Conservation (phyloP, 1,284 basidiomycete genomes). For the Ganoderma lingzhi region DNA sequence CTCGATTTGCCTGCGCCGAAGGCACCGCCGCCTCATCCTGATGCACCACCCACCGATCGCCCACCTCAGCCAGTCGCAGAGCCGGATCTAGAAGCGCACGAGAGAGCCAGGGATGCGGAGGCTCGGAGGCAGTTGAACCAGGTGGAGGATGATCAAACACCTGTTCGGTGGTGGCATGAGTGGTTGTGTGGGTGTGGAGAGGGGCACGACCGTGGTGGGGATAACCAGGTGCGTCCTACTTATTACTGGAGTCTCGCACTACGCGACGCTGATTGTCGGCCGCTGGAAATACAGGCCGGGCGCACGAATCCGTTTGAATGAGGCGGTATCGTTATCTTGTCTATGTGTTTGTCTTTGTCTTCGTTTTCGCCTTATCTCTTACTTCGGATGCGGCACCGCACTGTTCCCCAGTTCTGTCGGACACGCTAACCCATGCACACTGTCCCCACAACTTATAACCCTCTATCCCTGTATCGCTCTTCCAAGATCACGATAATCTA, state of each 20-base stretch:
- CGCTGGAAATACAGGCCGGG: constrained; percentile 58
- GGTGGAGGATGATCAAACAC: constrained; percentile 16
- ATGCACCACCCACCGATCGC: constrained; percentile 38
- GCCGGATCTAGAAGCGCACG: constrained; percentile 39
- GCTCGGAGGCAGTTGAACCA: constrained; percentile 42
- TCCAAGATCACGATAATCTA: background rate
- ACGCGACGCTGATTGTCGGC: constrained; percentile 1
- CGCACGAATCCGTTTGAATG: constrained; percentile 81
- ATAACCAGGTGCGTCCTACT: constrained; percentile 63
- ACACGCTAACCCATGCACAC: background rate
- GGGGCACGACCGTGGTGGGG: constrained; percentile 70
- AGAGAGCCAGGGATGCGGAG: background rate
- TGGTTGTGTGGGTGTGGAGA: constrained; percentile 83
- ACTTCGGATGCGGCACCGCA: background rate
- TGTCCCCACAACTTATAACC: background rate
- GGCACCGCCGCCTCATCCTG: constrained; percentile 59
- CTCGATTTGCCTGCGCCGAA: constrained; percentile 65
- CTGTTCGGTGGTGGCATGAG: constrained; percentile 80
- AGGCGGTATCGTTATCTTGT: constrained; percentile 17
- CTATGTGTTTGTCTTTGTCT: no score
- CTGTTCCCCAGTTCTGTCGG: background rate
- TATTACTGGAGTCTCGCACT: constrained; percentile 5
- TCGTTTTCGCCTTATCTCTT: background rate
- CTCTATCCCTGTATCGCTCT: background rate
- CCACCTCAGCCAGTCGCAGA: constrained; percentile 52